Percentiles rank a stretch among this genome's conserved stretches.
These are phyloP conservation scores for Oryza australiensis DNA, from an alignment of 176 grass and related monocot species.

Conservation along the genomic window DNA sequence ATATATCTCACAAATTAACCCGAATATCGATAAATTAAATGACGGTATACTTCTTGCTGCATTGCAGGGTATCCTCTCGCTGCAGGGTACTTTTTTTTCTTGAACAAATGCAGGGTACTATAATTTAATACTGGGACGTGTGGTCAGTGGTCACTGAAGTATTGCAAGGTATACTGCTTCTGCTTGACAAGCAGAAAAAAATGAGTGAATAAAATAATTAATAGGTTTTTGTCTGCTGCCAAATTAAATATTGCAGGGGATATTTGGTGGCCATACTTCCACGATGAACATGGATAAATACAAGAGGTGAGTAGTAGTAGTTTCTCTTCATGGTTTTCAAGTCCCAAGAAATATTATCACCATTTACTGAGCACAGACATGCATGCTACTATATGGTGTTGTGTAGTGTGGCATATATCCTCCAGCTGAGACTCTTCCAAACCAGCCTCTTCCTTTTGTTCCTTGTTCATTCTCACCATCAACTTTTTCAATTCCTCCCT, in stretches of 20 bases:
- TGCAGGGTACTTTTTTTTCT: too few relatives aligned
- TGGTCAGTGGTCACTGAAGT: background rate
- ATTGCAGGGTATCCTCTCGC: background rate
- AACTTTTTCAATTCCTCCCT: slow-evolving; percentile 23
- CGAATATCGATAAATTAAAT: background rate
- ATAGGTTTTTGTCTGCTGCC: slow-evolving; percentile 22
- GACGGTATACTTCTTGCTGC: background rate
- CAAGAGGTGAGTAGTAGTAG: background rate
- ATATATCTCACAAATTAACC: background rate
- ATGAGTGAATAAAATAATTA: slow-evolving; percentile 6
- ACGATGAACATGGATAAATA: slow-evolving; percentile 20
- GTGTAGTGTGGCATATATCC: background rate
- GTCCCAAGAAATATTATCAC: slow-evolving; percentile 47
- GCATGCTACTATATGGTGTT: background rate
- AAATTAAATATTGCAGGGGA: slow-evolving; percentile 35
- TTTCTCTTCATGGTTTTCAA: slow-evolving; percentile 14
- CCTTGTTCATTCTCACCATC: slow-evolving; percentile 15
- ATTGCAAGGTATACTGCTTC: background rate
- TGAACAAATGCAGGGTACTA: background rate
- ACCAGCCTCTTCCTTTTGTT: slow-evolving; percentile 41
- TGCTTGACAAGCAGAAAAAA: background rate
- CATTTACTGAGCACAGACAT: slow-evolving; percentile 34
- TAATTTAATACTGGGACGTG: background rate
- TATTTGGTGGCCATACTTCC: slow-evolving; percentile 47
- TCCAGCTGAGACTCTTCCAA: background rate